Evolutionary conservation across 2,329 filamentous ascomycete genomes (phyloP).

Genomic region (Hypoxylon sp.): DNA sequence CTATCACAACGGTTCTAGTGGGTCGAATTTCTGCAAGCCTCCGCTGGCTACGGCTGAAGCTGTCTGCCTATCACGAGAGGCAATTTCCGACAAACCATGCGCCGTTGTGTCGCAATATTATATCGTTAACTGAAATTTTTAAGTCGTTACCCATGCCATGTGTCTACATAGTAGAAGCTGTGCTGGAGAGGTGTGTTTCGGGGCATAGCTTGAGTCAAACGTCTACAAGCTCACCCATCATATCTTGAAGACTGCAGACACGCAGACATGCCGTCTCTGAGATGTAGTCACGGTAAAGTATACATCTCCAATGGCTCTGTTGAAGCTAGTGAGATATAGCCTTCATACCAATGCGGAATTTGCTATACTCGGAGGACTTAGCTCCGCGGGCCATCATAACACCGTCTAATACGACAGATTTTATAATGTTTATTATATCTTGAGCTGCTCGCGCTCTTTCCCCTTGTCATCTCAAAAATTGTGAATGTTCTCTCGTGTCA

Average conservation of each 20-base stretch:
- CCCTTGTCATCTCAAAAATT: background rate
- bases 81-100: background rate
- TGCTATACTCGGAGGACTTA: constrained; percentile 21
- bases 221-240: background rate
- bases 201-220: background rate
- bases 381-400: constrained; percentile 34
- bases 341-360: constrained; percentile 12
- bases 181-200: background rate
- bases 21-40: background rate
- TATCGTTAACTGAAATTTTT: background rate
- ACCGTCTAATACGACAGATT: constrained; percentile 15
- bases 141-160: too few species aligned
- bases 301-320: background rate
- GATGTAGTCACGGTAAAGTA: constrained; percentile 12
- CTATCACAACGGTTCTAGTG: background rate
- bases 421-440: constrained; percentile 3
- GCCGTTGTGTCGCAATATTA: too few species aligned
- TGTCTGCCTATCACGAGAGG: background rate
- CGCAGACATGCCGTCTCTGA: background rate
- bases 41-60: background rate
- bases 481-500: background rate
- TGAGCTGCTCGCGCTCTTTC: background rate
- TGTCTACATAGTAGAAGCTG: background rate
- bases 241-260: background rate
- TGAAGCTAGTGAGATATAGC: constrained; percentile 6